phyloP scores from a whole-genome alignment of 305 asterid genomes.

The Fraxinus angustifolia region DNA sequence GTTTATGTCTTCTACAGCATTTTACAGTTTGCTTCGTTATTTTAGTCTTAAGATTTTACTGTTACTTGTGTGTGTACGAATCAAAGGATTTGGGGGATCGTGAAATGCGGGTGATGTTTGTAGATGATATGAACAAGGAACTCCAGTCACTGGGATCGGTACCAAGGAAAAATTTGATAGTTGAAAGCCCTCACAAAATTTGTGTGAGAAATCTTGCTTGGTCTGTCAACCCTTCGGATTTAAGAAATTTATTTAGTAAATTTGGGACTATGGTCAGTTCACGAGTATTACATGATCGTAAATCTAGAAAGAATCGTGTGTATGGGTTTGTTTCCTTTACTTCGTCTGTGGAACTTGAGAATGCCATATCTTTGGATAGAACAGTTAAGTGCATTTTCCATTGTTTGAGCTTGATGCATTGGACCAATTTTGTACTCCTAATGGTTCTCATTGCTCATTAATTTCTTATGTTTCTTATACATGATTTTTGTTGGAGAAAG shows the following conservation, averaged over 20 bases:
- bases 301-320: conserved; percentile 1
- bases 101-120: conserved; percentile 7
- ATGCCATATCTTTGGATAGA: conserved; percentile 14
- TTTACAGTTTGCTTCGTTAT: background rate
- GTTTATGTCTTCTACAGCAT: background rate
- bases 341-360: background rate
- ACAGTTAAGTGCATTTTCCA: conserved; percentile 9
- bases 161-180: background rate
- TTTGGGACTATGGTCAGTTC: conserved; percentile 16
- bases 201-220: conserved; percentile 12
- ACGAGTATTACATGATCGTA: conserved; percentile 1
- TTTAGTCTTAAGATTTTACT: background rate
- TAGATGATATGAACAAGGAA: background rate
- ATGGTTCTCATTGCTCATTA: background rate
- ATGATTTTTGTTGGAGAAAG: conserved; percentile 4
- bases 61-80: background rate
- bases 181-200: conserved; percentile 14
- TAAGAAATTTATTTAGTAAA: conserved; percentile 8
- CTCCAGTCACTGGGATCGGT: background rate
- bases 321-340: conserved; percentile 12
- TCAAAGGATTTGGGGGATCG: conserved; percentile 7
- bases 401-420: background rate
- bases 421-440: background rate
- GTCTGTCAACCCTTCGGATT: background rate
- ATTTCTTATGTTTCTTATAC: background rate